Percentiles rank a stretch among this genome's conserved stretches.
Evolutionary conservation across 129 eudicot species (phyloP).

Genomic region (Arctium lappa): DNA sequence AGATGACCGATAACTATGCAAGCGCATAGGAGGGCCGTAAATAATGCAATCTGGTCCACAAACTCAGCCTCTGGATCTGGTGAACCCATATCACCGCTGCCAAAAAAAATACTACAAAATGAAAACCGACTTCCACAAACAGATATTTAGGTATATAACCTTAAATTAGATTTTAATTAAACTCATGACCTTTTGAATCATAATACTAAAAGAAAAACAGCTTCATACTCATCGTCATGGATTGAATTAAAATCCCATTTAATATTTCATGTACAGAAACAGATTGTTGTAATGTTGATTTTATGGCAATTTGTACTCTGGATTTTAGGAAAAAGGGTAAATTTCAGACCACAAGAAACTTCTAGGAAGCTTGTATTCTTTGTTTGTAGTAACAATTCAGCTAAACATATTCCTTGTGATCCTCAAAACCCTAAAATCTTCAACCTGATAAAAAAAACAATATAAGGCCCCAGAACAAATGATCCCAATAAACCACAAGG

Average conservation of each 20-base stretch:
- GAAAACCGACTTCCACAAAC: background rate
- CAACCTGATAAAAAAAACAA: background rate
- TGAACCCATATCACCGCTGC: conserved; percentile 11
- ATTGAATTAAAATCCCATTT: background rate
- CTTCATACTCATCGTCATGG: background rate
- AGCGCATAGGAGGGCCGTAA: conserved; percentile 56
- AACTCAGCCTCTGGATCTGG: conserved; percentile 27
- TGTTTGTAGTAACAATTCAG: background rate
- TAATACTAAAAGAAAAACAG: background rate
- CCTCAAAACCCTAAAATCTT: conserved; percentile 19
- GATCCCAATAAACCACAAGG: no score
- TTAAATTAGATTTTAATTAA: background rate
- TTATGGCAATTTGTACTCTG: background rate
- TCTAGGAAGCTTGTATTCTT: background rate
- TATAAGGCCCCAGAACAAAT: background rate
- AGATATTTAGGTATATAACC: background rate
- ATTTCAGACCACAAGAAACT: background rate
- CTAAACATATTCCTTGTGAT: background rate
- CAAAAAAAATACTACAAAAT: background rate
- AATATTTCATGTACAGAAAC: background rate
- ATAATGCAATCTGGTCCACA: conserved; percentile 44
- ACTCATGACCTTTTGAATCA: background rate
- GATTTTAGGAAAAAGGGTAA: background rate
- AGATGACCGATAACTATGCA: conserved; percentile 71
- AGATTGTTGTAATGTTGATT: background rate